Base-by-base conservation (phyloP, 2,329 filamentous ascomycete species). In the Curvularia lunata region DNA sequence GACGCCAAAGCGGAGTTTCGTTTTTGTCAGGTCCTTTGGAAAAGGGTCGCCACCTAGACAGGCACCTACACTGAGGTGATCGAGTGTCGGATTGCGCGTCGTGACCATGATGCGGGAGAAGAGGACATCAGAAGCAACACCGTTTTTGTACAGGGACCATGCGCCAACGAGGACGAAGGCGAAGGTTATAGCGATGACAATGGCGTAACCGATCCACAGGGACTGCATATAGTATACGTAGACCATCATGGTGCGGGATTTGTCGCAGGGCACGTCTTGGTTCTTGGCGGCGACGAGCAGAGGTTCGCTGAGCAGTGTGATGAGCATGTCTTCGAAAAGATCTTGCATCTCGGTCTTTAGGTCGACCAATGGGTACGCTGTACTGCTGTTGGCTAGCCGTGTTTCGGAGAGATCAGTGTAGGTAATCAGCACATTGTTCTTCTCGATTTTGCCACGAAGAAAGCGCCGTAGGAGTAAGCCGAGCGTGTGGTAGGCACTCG, bases 11-110 rank as follows among this genome's bases (percentile, higher is more conserved):
- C 74, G 63, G 34, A 79, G 52, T 50, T 77, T 76, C 16, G 74
- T 77, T 56, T 70, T 54, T 19, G 65, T 70, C 10, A 79, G 56
- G 41, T 77, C 77, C 54, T 71, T 72, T 0, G 77, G 76, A 37
- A 79, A 78, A 0, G 77, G 77, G 52, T 79, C 76, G 6, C 75
- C 75, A 2, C 77, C 77, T 1, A 79, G 62, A 62, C 77, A 79
- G 3, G 76, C 70, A 5, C 76, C 71, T 42, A 81, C 69, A 76
- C 68, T 72, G 25, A 78, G 49, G 16, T 70, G 63, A 54, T 77
- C 75, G 0, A 78, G 63, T n/a, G 74, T 78, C 3, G 75, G 72
- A 47, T 77, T 78, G 10, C 75, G 40, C 30, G 75, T 76, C 1
- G 75, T 78, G 9, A 72, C 75, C 63, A 77, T 66, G 51, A 77